Percentiles rank a stretch among this genome's conserved stretches.
phyloP scores from a whole-genome alignment of 495 filamentous ascomycete species.

The Aspergillus coremiiformis region DNA sequence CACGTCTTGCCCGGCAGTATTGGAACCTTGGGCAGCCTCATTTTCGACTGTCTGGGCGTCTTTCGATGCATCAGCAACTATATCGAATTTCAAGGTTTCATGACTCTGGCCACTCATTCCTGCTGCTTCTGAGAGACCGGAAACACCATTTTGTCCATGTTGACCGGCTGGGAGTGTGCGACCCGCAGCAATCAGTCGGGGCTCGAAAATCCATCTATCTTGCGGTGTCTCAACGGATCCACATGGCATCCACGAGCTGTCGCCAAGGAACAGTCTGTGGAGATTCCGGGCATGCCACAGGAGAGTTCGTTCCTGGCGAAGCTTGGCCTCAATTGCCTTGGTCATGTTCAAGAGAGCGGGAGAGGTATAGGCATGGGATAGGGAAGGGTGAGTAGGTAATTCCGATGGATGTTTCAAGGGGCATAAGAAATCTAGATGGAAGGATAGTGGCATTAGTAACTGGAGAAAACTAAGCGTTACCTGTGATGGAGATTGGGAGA shows the following conservation, averaged over 20 bases:
- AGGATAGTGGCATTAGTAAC: not conserved
- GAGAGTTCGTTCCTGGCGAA: conserved; percentile 67
- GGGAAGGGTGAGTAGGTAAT: conserved; percentile 72
- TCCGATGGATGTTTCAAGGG: conserved; percentile 83
- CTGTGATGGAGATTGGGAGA: conserved; percentile 6
- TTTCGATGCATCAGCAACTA: conserved; percentile 1
- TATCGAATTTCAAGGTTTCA: conserved; percentile 4
- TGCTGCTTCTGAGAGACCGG: conserved; percentile 3
- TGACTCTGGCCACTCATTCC: conserved; percentile 4
- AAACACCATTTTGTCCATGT: conserved; percentile 12
- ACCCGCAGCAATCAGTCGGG: conserved; percentile 15
- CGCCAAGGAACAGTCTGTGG: conserved; percentile 69
- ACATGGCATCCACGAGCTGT: conserved; percentile 71
- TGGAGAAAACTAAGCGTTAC: not conserved
- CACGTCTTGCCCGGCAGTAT: conserved; percentile 25
- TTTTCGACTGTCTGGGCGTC: conserved; percentile 9
- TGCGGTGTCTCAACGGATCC: conserved; percentile 40
- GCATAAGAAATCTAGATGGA: conserved; percentile 64
- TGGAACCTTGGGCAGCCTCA: not conserved
- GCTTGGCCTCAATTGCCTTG: conserved; percentile 56
- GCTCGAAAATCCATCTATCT: conserved; percentile 37
- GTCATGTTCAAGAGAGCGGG: conserved; percentile 75
- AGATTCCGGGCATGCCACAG: conserved; percentile 74
- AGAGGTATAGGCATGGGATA: conserved; percentile 76
- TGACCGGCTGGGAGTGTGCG: conserved; percentile 14